These are phyloP conservation scores for Fraxinus excelsior DNA, from an alignment of 257 asterid species.

Conservation along the genomic window DNA sequence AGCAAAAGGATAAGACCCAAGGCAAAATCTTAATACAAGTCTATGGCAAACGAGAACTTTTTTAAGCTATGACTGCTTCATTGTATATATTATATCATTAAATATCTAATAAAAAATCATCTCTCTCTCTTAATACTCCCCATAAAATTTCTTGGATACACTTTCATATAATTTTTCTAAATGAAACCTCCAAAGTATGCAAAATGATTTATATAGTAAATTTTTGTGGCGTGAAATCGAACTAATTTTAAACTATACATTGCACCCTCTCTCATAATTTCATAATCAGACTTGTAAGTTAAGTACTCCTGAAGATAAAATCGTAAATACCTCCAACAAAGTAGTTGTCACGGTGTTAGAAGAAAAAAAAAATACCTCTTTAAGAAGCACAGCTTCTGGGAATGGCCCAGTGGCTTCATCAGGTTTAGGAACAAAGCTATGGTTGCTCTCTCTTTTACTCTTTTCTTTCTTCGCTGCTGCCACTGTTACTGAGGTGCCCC, in stretches of 20 bases:
- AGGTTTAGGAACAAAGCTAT: constrained; percentile 66
- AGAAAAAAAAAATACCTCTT: constrained; percentile 47
- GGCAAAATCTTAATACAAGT: neutral
- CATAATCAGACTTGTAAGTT: neutral
- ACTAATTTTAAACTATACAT: neutral
- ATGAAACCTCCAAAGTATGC: neutral
- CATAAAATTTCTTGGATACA: neutral
- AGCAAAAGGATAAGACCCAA: neutral
- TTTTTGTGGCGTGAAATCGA: neutral
- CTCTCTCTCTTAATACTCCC: neutral
- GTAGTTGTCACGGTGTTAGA: neutral
- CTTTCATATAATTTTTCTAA: neutral
- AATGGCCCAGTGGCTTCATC: constrained; percentile 88
- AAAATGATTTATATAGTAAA: too few species aligned
- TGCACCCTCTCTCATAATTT: neutral
- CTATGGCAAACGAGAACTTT: neutral
- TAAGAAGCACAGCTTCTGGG: constrained; percentile 85
- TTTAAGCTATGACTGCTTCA: neutral
- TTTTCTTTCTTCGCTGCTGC: constrained; percentile 57
- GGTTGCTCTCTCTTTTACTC: constrained; percentile 45
- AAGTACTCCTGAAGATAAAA: neutral
- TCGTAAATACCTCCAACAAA: neutral
- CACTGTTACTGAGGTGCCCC: constrained; percentile 30
- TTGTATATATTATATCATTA: neutral
- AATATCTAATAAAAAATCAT: neutral